Percentiles rank a stretch among this genome's conserved stretches.
phyloP scores from a whole-genome alignment of 306 rosid species.

The Senna siamea region DNA sequence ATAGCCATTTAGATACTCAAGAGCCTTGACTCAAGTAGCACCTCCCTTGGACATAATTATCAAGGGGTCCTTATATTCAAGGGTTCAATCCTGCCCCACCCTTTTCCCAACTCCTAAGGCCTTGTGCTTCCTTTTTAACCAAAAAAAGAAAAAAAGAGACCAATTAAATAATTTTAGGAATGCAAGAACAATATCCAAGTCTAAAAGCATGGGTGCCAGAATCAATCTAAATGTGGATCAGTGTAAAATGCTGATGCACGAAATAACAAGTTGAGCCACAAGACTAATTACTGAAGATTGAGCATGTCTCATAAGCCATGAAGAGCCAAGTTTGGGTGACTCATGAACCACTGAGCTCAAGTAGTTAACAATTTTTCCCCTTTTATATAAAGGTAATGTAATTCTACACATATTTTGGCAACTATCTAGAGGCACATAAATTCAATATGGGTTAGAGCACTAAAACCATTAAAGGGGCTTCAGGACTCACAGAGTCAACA shows the following conservation, averaged over 20 bases:
- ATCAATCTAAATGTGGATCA: not conserved
- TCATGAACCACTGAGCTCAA: not conserved
- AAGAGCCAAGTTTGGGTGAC: not conserved
- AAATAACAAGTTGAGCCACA: not conserved
- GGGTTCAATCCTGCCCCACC: too few species aligned
- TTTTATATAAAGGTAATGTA: not conserved
- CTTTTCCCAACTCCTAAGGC: too few species aligned
- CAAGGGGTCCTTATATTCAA: too few species aligned
- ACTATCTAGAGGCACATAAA: not conserved
- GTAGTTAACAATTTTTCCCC: not conserved
- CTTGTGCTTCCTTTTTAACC: too few species aligned
- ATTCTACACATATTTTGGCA: not conserved
- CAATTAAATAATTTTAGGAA: not conserved
- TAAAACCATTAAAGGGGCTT: constrained; percentile 8
- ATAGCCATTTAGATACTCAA: not conserved
- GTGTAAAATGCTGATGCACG: not conserved
- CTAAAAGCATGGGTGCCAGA: not conserved
- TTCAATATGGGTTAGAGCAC: not conserved
- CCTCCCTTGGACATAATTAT: too few species aligned
- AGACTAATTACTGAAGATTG: not conserved
- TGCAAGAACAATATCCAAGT: not conserved
- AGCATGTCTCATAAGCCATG: not conserved
- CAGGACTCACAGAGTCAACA: constrained; percentile 66
- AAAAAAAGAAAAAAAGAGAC: too few species aligned
- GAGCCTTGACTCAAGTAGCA: too few species aligned